Evolutionary conservation across 129 eudicot species (phyloP), one percentile per base, ranked within the genome.

Genomic region (Flaveria sonorensis): DNA sequence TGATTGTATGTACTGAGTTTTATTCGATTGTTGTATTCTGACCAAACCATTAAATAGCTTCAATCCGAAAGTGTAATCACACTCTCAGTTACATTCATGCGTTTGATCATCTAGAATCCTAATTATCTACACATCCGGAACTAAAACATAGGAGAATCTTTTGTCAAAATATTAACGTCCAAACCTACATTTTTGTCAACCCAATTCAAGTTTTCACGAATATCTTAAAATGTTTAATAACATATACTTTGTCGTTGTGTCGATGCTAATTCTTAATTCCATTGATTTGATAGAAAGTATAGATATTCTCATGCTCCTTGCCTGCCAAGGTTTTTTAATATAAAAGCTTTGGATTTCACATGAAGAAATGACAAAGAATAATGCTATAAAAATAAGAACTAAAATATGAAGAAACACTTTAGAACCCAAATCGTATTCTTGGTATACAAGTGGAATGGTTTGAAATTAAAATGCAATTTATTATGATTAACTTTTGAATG

Each of bases 391-490:
- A 21, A 10, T 64, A 48, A 71, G 43, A 62, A 62, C 16, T 20
- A 36, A 8, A 2, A 14, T 48, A 16, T 15, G 6, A 36, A 39
- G 1, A 12, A 18, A 80, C 45, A 28, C 51, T 55, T 73, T 73
- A 65, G 79, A 47, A 73, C 62, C 79, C 69, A 73, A 73, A 66
- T 73, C 69, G 45, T 80, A 80, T 80, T 80, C 84, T 73, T 73
- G 74, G 19, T 40, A 46, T 30, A 73, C 50, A 73, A 80, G 62
- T 74, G 84, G 79, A 55, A 80, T 80, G 80, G 84, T 68, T 74
- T 73, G 53, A 57, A 45, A 55, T 66, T 80, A 80, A 73, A 55
- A 57, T 66, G 75, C 75, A 68, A 43, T 74, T 80, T 73, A 45
- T 74, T 55, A 73, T 55, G 64, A 2, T 7, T 28, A 66, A 55